Conservation (phyloP, 2,329 filamentous ascomycete genomes). For the Diaporthe destruens region DNA sequence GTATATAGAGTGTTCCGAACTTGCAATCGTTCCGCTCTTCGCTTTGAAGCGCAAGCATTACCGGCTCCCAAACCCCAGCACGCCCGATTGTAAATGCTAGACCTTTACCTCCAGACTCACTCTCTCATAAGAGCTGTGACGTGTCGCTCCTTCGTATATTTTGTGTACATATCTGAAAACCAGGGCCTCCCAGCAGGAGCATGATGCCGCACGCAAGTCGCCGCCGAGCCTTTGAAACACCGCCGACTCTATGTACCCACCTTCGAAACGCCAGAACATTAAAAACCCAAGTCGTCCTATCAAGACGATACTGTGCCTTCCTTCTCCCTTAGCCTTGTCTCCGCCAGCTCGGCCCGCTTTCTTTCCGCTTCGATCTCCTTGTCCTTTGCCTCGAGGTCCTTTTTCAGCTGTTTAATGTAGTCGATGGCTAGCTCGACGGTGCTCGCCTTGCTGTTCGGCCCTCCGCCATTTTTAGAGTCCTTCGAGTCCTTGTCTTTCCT, state of each 20-base stretch:
- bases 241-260: not conserved
- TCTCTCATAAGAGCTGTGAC: not conserved
- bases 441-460: constrained; percentile 90
- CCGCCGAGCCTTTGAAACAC: not conserved
- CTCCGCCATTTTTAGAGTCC: constrained; percentile 55
- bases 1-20: not conserved
- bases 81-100: constrained; percentile 17
- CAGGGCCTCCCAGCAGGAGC: not conserved
- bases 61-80: constrained; percentile 5
- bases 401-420: constrained; percentile 89
- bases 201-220: not conserved
- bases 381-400: constrained; percentile 71
- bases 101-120: not conserved
- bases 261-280: constrained; percentile 2
- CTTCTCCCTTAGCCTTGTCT: constrained; percentile 64
- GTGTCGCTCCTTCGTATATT: not conserved
- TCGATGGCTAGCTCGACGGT: constrained; percentile 98
- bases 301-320: not conserved
- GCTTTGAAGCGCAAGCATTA: not conserved
- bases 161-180: not conserved
- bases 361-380: constrained; percentile 77
- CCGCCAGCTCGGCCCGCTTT: constrained; percentile 72
- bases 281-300: not conserved
- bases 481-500: constrained; percentile 55
- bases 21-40: not conserved